These are phyloP conservation scores for Aspergillus felis DNA, from an alignment of 2,329 filamentous ascomycete species.

Conservation along the genomic window DNA sequence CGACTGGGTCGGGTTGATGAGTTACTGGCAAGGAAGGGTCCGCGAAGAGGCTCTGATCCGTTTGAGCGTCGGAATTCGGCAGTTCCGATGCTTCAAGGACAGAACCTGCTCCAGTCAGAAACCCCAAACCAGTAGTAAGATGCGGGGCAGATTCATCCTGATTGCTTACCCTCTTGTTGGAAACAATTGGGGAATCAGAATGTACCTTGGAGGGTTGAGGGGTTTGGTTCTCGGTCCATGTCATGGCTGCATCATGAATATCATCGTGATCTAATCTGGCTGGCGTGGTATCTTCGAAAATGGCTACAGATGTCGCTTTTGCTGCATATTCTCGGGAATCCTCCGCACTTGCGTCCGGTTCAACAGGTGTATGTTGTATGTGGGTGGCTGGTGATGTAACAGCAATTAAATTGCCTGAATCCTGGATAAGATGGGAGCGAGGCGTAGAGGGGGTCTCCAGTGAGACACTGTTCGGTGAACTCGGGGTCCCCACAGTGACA, in stretches of 20 bases:
- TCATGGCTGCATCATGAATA: not conserved
- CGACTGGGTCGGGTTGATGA: not conserved
- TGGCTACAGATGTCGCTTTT: slow-evolving; percentile 17
- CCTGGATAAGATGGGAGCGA: not conserved
- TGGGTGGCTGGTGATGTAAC: not conserved
- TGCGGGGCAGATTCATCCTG: slow-evolving; percentile 5
- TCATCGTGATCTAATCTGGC: slow-evolving; percentile 5
- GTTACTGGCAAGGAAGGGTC: not conserved
- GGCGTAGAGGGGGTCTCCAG: slow-evolving; percentile 10
- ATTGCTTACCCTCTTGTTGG: not conserved
- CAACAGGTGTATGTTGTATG: not conserved
- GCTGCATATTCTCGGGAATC: slow-evolving; percentile 4
- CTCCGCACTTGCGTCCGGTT: not conserved
- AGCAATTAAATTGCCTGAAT: not conserved
- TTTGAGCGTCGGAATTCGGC: not conserved
- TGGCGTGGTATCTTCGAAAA: slow-evolving; percentile 22
- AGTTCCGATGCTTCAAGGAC: slow-evolving; percentile 7
- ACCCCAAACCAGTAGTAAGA: slow-evolving; percentile 8
- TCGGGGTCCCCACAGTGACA: slow-evolving; percentile 44
- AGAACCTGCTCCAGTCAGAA: slow-evolving; percentile 4
- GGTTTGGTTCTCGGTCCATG: not conserved
- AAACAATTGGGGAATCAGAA: not conserved
- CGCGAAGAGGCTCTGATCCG: not conserved
- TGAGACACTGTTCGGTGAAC: slow-evolving; percentile 25
- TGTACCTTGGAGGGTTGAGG: not conserved